These are phyloP conservation scores for Pseudonitzschia multistriata DNA, from an alignment of 108 stramenopile genomes.

Conservation along the genomic window DNA sequence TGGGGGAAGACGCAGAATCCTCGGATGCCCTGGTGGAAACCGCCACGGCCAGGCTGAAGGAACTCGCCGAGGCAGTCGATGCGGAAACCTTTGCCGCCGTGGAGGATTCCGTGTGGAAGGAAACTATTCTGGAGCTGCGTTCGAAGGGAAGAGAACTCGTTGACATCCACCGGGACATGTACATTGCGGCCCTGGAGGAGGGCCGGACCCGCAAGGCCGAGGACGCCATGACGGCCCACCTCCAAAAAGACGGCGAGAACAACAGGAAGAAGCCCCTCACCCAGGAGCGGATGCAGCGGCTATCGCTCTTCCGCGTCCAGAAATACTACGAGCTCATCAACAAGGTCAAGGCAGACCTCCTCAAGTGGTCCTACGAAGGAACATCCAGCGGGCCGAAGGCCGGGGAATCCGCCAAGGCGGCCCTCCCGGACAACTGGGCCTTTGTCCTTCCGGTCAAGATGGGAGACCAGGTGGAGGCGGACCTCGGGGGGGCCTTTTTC, in stretches of 20 bases:
- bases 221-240: slow-evolving; percentile 71
- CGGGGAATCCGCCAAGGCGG: neutral
- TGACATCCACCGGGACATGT: slow-evolving; percentile 84
- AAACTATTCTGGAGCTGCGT: slow-evolving; percentile 59
- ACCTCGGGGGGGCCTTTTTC: slow-evolving; percentile 84
- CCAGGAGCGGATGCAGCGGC: slow-evolving; percentile 67
- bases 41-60: slow-evolving; percentile 42
- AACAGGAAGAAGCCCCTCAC: slow-evolving; percentile 37
- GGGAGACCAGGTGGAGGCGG: slow-evolving; percentile 79
- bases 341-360: slow-evolving; percentile 46
- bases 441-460: slow-evolving; percentile 63
- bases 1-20: slow-evolving; percentile 25
- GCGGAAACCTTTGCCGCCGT: slow-evolving; percentile 34
- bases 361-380: slow-evolving; percentile 53
- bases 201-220: slow-evolving; percentile 64
- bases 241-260: slow-evolving; percentile 29
- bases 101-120: slow-evolving; percentile 43
- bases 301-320: slow-evolving; percentile 74
- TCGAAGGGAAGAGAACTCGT: slow-evolving; percentile 59
- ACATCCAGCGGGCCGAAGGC: neutral
- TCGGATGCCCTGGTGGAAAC: slow-evolving; percentile 28
- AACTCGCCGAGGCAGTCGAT: slow-evolving; percentile 45
- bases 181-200: slow-evolving; percentile 78
- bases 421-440: slow-evolving; percentile 64
- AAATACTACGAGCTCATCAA: slow-evolving; percentile 65